These are phyloP conservation scores for Stachybotrys echinatus DNA, from an alignment of 2,329 filamentous ascomycete genomes.

Conservation along the genomic window DNA sequence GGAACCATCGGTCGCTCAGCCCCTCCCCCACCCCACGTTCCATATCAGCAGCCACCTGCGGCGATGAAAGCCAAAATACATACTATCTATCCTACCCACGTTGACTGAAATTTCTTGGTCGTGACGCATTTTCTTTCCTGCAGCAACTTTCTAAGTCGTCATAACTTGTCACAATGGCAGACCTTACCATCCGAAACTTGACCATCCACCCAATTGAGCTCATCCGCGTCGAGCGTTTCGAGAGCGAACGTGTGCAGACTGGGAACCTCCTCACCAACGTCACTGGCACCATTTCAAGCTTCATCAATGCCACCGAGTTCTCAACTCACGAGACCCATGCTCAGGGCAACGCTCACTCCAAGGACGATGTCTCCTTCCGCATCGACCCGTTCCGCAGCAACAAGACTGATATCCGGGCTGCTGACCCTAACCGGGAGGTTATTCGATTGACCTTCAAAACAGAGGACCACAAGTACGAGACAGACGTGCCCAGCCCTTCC, in stretches of 20 bases:
- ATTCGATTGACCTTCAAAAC: conserved; percentile 70
- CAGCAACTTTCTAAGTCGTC: not conserved
- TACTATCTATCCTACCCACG: not conserved
- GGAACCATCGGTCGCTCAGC: not conserved
- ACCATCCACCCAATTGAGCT: conserved; percentile 69
- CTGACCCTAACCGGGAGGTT: conserved; percentile 57
- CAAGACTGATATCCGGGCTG: conserved; percentile 49
- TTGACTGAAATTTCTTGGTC: not conserved
- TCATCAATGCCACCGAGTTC: conserved; percentile 37
- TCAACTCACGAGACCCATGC: conserved; percentile 24
- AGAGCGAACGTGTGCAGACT: conserved; percentile 37
- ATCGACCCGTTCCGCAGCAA: conserved; percentile 65
- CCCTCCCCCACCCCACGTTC: not conserved
- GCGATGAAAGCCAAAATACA: not conserved
- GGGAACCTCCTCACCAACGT: conserved; percentile 40
- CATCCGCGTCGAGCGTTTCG: conserved; percentile 68
- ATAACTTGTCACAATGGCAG: conserved; percentile 32
- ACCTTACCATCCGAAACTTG: conserved; percentile 75
- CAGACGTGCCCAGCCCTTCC: conserved; percentile 64
- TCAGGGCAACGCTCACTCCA: conserved; percentile 55
- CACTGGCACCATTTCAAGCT: conserved; percentile 34
- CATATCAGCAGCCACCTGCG: not conserved
- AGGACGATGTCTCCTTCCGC: conserved; percentile 56
- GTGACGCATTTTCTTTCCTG: not conserved
- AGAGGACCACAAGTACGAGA: conserved; percentile 53